These are phyloP conservation scores for Coffea humblotiana DNA, from an alignment of 305 asterid genomes.

Conservation along the genomic window DNA sequence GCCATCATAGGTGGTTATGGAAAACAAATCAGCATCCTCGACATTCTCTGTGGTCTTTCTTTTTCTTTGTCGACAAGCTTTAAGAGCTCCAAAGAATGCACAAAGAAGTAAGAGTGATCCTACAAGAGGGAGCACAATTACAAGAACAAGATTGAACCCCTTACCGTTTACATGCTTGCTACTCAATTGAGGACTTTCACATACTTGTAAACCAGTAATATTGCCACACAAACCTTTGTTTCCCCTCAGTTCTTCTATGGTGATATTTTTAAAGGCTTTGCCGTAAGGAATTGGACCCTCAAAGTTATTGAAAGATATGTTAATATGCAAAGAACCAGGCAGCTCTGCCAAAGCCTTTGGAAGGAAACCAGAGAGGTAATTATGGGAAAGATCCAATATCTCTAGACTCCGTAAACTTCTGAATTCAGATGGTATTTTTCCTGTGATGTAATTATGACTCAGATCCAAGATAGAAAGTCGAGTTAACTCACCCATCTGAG, in stretches of 20 bases:
- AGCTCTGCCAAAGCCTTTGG: not conserved
- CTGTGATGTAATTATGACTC: constrained; percentile 6
- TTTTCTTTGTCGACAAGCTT: not conserved
- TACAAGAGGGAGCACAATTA: constrained; percentile 22
- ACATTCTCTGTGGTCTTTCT: not conserved
- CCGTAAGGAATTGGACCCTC: constrained; percentile 19
- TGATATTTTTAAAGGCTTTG: constrained; percentile 4
- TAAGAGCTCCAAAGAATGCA: not conserved
- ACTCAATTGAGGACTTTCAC: not conserved
- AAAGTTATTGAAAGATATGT: constrained; percentile 14
- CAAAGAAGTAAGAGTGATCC: constrained; percentile 19
- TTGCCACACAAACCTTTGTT: constrained; percentile 27
- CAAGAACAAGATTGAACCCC: constrained; percentile 8
- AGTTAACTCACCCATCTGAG: not conserved
- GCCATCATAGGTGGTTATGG: constrained; percentile 4
- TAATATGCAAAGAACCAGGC: not conserved
- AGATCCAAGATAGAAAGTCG: not conserved
- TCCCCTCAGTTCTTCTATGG: constrained; percentile 17
- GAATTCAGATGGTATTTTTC: constrained; percentile 4
- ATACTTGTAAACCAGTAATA: constrained; percentile 4
- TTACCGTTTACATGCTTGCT: not conserved
- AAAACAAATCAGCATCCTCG: not conserved
- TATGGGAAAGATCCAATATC: constrained; percentile 2
- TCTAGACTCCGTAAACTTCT: rapidly evolving
- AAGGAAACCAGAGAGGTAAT: constrained; percentile 17